Base-by-base conservation (phyloP, 2,329 filamentous ascomycete species). In the Ceratocystis variospora region DNA sequence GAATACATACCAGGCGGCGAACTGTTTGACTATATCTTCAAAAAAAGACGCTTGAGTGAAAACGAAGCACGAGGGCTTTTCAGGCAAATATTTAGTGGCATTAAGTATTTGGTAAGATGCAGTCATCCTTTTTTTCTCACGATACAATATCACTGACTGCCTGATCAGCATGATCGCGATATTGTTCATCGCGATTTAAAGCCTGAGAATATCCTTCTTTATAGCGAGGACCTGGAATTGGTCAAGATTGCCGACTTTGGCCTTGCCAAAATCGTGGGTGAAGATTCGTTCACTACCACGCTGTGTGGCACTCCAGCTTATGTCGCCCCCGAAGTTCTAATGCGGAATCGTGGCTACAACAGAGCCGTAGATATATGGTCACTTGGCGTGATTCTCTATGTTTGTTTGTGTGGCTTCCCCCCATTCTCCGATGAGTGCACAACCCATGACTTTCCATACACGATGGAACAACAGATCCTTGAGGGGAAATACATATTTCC, bases 181-280 rank as follows among this genome's bases (percentile, higher is more conserved):
- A 96, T 99, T 74, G 92, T 97, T 4, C 94, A 99, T 75, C 88
- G 94, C 67, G 94, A 99, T 72, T 96, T 99, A 77, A 97, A 96
- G 76, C 93, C 92, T 0, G 93, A 97, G 74, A 97, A 97, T 72
- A 97, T 99, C 44, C 78, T 99, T 7, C 79, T 99, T 45, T 85
- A 88, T 4, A 19, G 22, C 17, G 90, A 96, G 72, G 82, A 94
- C 44, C 78, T 96, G 33, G 86, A 87, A 68, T n/a, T n/a, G 8
- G 87, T 96, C 69, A 99, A 99, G 77, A 78, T 99, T 68, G 94
- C 92, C 22, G 94, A 99, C 75, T 99, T 99, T 76, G 94, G 94
- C 59, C 81, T 99, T 46, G 93, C 94, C 53, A 99, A 99, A 77
- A 97, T 99, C 70, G 96, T 99, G 70, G 95, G 95, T 69, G 94